Conservation (phyloP, 495 filamentous ascomycete genomes). For the Hyaloscypha finlandica region DNA sequence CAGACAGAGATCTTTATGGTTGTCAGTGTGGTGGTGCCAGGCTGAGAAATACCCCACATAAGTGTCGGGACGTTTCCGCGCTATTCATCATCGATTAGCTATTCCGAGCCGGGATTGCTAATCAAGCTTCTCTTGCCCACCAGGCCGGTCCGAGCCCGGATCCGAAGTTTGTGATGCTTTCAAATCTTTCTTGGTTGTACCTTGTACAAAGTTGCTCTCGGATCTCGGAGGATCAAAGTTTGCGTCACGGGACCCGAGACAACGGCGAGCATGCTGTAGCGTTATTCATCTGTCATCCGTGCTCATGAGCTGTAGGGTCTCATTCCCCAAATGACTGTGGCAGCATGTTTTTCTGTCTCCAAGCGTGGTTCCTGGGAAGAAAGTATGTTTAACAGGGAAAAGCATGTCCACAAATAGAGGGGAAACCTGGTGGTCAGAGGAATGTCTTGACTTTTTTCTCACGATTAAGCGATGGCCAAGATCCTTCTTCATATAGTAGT, state of each 20-base stretch:
- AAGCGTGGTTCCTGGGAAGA: no score
- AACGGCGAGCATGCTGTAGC: background rate
- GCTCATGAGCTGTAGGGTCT: no score
- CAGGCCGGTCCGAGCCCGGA: background rate
- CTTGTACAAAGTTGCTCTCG: background rate
- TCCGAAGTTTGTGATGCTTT: background rate
- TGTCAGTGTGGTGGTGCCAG: background rate
- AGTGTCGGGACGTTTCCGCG: background rate
- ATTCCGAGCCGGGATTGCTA: background rate
- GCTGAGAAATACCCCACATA: background rate
- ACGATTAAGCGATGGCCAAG: no score
- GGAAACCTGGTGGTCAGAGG: no score
- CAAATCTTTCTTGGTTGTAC: background rate
- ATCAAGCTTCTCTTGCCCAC: background rate
- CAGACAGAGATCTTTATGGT: background rate
- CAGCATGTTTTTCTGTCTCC: no score
- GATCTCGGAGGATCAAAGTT: background rate
- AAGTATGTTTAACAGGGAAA: no score
- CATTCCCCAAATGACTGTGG: no score
- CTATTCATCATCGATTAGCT: background rate
- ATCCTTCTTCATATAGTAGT: no score
- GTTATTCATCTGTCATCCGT: no score
- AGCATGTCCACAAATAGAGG: no score
- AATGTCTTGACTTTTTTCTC: no score
- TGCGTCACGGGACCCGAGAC: background rate